Evolutionary conservation across 2,329 filamentous ascomycete genomes (phyloP), one percentile per base, ranked within the genome.

Genomic region (Fusarium floridanum): DNA sequence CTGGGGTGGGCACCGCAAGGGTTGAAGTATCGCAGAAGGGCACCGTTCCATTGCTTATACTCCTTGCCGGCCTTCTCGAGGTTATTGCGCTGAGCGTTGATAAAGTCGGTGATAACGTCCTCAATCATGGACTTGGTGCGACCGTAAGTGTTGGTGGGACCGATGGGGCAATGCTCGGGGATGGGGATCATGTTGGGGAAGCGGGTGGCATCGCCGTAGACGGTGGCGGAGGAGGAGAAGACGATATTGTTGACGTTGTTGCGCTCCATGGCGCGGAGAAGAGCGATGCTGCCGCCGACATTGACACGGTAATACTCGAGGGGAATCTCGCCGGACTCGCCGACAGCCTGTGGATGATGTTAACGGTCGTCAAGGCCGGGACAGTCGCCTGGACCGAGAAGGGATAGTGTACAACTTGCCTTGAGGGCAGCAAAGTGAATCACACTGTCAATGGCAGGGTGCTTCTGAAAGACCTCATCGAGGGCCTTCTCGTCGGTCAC

Each of bases 101-200:
- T 90, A 80, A 94, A 91, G 84, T 99, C 97, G 77, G 92, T 95
- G 83, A 99, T 98, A 84, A 98, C 92, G 76, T 88, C 90, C 88
- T 99, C 97, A 73, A 98, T 95, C 77, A 92, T 94, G 80, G 94
- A 92, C 88, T 99, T 99, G 75, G 97, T 99, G 85, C 95, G 95
- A 74, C 97, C 97, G 85, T 99, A 99, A 29, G 96, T 95, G 88
- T 98, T 99, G 77, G 97, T 99, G 16, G 97, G 95, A 61, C 95
- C 96, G 73, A 97, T 94, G 70, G 97, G 97, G 89, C 97, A 99
- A 84, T 94, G 88, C 87, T 99, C 97, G 61, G 97, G 97, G 81
- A 99, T 99, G 75, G 97, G 97, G 76, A 99, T 99, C 97, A 99
- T 99, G 89, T 97, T 93, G 77, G 93, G 92, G 86, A 98, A 94